Conservation (phyloP, 176 grass and related monocot species). For the Coix lacrymajobi region DNA sequence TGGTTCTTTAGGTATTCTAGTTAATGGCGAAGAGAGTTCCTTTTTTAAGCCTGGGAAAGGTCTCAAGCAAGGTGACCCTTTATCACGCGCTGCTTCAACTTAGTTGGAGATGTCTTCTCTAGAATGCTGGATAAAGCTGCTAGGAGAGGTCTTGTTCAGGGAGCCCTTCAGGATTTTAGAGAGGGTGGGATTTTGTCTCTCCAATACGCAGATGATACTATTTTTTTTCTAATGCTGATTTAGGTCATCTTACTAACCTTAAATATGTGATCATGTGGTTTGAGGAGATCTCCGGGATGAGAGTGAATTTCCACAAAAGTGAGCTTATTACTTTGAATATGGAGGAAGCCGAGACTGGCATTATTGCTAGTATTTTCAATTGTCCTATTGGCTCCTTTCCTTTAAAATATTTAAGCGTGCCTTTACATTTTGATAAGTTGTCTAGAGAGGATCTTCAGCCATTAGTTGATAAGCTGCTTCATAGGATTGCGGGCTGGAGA, state of each 20-base stretch:
- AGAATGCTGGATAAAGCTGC: background rate
- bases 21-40: background rate
- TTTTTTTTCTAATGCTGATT: background rate
- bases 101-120: background rate
- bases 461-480: background rate
- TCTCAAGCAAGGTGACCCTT: rapidly evolving
- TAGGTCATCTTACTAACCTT: rapidly evolving
- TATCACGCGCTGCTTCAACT: background rate
- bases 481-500: background rate
- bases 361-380: background rate
- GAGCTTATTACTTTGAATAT: background rate
- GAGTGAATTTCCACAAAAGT: background rate
- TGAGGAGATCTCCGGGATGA: background rate
- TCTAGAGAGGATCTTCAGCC: background rate
- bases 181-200: background rate
- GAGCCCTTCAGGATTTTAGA: background rate
- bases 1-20: background rate
- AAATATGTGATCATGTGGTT: background rate
- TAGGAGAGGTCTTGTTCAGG: rapidly evolving
- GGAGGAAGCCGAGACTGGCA: rapidly evolving
- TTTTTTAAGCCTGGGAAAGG: background rate
- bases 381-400: background rate
- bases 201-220: background rate
- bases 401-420: background rate
- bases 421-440: background rate